Conservation (phyloP, 2,329 filamentous ascomycete species). For the Xylariales sp. region DNA sequence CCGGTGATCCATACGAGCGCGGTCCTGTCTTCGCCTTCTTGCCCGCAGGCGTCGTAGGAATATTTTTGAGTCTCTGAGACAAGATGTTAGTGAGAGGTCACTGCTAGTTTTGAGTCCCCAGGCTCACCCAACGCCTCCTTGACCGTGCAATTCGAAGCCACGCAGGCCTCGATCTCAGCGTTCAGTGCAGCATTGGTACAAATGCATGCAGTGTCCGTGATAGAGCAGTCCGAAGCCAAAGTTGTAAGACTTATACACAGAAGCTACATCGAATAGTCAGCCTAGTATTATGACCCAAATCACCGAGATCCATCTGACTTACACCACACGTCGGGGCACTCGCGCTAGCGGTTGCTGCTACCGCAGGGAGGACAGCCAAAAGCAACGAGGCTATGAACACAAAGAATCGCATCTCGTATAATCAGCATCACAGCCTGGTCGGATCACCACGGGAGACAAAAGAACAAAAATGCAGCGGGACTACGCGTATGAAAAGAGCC, state of each 20-base stretch:
- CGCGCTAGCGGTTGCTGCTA: neutral
- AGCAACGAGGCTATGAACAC: neutral
- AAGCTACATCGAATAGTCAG: neutral
- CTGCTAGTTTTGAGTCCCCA: slow-evolving; percentile 4
- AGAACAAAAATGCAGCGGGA: neutral
- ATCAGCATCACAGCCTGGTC: neutral
- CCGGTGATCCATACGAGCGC: slow-evolving; percentile 20
- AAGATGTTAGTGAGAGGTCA: neutral
- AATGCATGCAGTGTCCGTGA: slow-evolving; percentile 18
- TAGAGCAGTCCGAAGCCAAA: neutral
- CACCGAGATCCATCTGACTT: neutral
- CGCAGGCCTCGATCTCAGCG: slow-evolving; percentile 20
- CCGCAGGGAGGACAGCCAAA: neutral
- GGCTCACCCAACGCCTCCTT: slow-evolving; percentile 20
- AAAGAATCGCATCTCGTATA: slow-evolving; percentile 5
- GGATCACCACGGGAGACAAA: neutral
- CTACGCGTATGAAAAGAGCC: neutral
- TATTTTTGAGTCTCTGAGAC: slow-evolving; percentile 22
- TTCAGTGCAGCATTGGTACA: slow-evolving; percentile 18
- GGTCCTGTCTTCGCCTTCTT: slow-evolving; percentile 21
- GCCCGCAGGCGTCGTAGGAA: slow-evolving; percentile 17
- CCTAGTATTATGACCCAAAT: neutral
- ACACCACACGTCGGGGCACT: slow-evolving; percentile 7
- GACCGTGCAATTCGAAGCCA: slow-evolving; percentile 20
- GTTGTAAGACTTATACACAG: neutral